These are phyloP conservation scores for Nitzschia sp. DNA, from an alignment of 108 stramenopile genomes.

Conservation along the genomic window DNA sequence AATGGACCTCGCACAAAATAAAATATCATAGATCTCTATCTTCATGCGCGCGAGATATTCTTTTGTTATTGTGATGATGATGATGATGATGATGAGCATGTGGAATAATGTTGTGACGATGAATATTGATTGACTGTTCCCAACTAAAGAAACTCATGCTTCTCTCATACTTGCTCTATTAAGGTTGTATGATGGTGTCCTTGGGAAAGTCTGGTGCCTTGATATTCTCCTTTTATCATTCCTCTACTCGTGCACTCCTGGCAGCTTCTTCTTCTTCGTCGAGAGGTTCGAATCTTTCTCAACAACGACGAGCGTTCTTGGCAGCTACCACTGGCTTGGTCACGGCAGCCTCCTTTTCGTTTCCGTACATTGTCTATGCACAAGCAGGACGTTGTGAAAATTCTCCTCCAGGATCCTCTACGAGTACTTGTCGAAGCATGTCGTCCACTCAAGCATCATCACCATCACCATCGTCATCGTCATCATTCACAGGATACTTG, in stretches of 20 bases:
- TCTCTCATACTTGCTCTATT: too few relatives aligned
- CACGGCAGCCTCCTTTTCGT: not conserved
- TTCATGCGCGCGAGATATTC: too few relatives aligned
- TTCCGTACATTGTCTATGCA: not conserved
- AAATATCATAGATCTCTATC: too few relatives aligned
- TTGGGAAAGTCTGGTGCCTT: not conserved
- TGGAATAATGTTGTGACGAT: too few relatives aligned
- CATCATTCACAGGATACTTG: slow-evolving; percentile 57
- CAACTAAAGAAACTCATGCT: too few relatives aligned
- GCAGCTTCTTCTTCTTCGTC: not conserved
- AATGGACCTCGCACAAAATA: too few relatives aligned
- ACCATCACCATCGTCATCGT: not conserved
- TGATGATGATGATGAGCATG: too few relatives aligned
- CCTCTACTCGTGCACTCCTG: not conserved
- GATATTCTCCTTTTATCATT: not conserved
- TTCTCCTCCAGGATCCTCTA: not conserved
- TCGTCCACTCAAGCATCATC: not conserved
- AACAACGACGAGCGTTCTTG: slow-evolving; percentile 2
- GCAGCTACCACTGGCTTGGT: slow-evolving; percentile 1
- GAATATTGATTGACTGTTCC: too few relatives aligned
- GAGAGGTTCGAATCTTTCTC: not conserved
- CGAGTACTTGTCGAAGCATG: not conserved
- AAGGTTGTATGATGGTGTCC: slow-evolving; percentile 7
- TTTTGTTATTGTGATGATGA: too few relatives aligned
- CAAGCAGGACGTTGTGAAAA: not conserved